Evolutionary conservation across 495 filamentous ascomycete genomes (phyloP).

Genomic region (Penicillium pulvis): DNA sequence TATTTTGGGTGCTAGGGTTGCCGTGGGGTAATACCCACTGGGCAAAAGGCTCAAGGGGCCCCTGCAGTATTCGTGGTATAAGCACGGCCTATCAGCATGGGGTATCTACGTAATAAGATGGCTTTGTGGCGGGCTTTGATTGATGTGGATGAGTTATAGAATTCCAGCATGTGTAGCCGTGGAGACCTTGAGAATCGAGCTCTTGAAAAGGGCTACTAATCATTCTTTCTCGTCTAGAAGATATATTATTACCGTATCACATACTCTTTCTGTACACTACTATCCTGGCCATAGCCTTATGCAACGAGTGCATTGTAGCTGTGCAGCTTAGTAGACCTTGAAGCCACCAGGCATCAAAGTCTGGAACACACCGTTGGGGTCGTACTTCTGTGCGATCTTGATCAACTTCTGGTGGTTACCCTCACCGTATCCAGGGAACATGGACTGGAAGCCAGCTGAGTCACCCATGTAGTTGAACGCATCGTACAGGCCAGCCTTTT

Average conservation of each 20-base stretch:
- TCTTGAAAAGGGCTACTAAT: background rate
- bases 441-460: constrained; percentile 34
- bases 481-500: constrained; percentile 34
- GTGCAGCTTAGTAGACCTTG: constrained; percentile 27
- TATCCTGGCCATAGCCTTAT: background rate
- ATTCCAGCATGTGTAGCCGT: too few species aligned
- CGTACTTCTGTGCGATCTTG: constrained; percentile 46
- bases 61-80: too few species aligned
- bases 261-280: too few species aligned
- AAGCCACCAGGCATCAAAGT: constrained; percentile 43
- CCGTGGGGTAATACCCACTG: too few species aligned
- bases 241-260: background rate
- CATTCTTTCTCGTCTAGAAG: background rate
- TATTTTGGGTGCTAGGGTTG: too few species aligned
- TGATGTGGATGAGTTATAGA: too few species aligned
- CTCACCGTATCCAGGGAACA: constrained; percentile 49
- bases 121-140: too few species aligned
- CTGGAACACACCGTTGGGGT: constrained; percentile 54
- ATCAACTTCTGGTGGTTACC: constrained; percentile 41
- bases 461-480: constrained; percentile 40
- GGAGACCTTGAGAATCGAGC: too few species aligned
- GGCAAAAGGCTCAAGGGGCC: too few species aligned
- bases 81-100: too few species aligned
- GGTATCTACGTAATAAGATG: too few species aligned
- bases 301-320: background rate